phyloP scores from a whole-genome alignment of 257 asterid genomes.

The Ophiorrhiza pumila region DNA sequence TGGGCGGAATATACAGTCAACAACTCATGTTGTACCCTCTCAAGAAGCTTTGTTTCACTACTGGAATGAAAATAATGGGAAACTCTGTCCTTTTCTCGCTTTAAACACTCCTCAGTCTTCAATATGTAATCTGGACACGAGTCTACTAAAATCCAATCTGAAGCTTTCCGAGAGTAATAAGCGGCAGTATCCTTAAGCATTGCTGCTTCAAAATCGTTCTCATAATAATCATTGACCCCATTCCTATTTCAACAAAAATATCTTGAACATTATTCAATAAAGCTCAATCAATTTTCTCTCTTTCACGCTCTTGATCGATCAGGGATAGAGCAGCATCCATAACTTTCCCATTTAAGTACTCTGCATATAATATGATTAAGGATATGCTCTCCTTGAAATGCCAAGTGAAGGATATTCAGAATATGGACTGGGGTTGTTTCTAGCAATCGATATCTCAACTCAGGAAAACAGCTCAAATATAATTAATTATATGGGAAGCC shows the following conservation, averaged over 20 bases:
- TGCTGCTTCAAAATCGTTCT: constrained; percentile 82
- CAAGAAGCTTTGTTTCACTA: constrained; percentile 92
- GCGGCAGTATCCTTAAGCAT: constrained; percentile 85
- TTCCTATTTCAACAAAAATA: constrained; percentile 95
- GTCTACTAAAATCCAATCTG: constrained; percentile 95
- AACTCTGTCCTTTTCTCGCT: constrained; percentile 86
- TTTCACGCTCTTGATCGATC: constrained; percentile 98
- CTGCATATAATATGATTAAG: too few species aligned
- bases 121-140: constrained; percentile 97
- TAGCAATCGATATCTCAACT: too few species aligned
- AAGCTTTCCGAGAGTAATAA: constrained; percentile 96
- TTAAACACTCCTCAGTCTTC: constrained; percentile 90
- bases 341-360: constrained; percentile 71
- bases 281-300: constrained; percentile 95
- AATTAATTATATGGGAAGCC: too few species aligned
- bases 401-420: too few species aligned
- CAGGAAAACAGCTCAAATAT: too few species aligned
- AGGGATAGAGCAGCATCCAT: constrained; percentile 92
- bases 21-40: constrained; percentile 91
- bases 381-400: too few species aligned
- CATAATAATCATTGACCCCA: constrained; percentile 89
- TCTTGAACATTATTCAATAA: constrained; percentile 83
- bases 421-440: too few species aligned
- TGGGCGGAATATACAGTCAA: constrained; percentile 91
- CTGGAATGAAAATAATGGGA: constrained; percentile 92